These are phyloP conservation scores for Neckera pumila DNA, from an alignment of 225 moss, liverwort and hornwort genomes.

Conservation along the genomic window DNA sequence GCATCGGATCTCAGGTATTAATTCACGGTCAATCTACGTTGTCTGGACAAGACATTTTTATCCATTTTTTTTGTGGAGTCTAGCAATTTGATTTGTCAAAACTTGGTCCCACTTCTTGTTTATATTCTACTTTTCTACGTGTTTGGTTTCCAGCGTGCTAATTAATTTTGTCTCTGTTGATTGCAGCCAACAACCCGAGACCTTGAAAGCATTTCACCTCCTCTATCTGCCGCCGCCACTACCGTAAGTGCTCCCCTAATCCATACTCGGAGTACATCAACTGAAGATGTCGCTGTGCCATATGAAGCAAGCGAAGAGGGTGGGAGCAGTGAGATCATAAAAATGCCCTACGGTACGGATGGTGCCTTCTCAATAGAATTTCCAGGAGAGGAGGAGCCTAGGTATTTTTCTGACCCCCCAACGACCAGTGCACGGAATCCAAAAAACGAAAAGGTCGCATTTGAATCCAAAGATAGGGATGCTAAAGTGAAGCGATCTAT, in stretches of 20 bases:
- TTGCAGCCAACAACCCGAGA: constrained; percentile 35
- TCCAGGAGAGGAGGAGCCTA: constrained; percentile 1
- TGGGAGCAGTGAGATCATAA: constrained; percentile 20
- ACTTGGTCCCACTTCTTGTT: not conserved
- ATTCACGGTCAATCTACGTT: not conserved
- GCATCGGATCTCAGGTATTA: constrained; percentile 33
- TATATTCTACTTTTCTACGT: not conserved
- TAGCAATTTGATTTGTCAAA: not conserved
- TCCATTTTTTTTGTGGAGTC: not conserved
- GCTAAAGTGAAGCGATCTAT: constrained; percentile 16
- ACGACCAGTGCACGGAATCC: not conserved
- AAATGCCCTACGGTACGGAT: constrained; percentile 29
- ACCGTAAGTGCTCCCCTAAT: not conserved
- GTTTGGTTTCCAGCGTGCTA: not conserved
- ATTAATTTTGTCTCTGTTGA: not conserved
- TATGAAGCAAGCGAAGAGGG: not conserved
- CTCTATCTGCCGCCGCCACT: not conserved
- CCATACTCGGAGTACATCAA: constrained; percentile 19
- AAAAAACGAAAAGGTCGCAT: not conserved
- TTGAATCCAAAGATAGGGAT: constrained; percentile 5
- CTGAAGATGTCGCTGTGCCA: not conserved
- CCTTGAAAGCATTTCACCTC: constrained; percentile 14
- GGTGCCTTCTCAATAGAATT: constrained; percentile 33
- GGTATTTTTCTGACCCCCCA: constrained; percentile 1
- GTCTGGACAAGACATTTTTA: not conserved